phyloP scores from a whole-genome alignment of 2,329 filamentous ascomycete species.

The Atkinsonella hypoxylon region DNA sequence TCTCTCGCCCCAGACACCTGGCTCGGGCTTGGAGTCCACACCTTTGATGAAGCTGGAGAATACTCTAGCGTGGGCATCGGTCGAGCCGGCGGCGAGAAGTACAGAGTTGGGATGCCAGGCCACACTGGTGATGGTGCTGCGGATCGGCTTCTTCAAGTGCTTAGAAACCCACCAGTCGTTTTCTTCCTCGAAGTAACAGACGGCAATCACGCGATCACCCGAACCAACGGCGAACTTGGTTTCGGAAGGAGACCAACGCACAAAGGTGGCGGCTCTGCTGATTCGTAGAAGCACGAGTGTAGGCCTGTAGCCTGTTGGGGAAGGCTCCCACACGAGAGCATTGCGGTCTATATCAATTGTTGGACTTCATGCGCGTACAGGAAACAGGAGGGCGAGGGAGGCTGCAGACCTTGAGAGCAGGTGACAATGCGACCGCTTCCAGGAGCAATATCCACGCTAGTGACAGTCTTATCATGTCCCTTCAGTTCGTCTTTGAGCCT shows the following conservation, averaged over 20 bases:
- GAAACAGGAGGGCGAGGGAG: background rate
- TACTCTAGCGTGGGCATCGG: constrained; percentile 89
- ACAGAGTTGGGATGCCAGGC: constrained; percentile 98
- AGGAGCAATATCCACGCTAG: constrained; percentile 89
- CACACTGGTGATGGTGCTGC: constrained; percentile 89
- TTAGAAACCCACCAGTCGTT: constrained; percentile 99
- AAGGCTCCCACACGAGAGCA: constrained; percentile 94
- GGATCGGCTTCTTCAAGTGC: constrained; percentile 97
- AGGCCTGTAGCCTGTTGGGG: constrained; percentile 86
- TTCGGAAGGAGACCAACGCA: constrained; percentile 94
- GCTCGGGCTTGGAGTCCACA: constrained; percentile 73
- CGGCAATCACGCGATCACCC: constrained; percentile 84
- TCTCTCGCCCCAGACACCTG: constrained; percentile 85
- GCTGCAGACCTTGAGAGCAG: constrained; percentile 71
- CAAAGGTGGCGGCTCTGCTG: constrained; percentile 91
- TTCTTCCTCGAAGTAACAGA: constrained; percentile 98
- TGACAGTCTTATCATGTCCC: constrained; percentile 94
- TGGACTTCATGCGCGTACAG: background rate
- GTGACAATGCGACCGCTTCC: constrained; percentile 88
- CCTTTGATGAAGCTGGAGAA: constrained; percentile 96
- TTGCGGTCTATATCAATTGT: constrained; percentile 60
- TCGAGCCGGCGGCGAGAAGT: constrained; percentile 86
- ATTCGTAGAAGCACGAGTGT: constrained; percentile 94
- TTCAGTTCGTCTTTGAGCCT: constrained; percentile 84
- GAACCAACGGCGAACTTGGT: constrained; percentile 96